A percentile compares a stretch with the other conserved stretches of the same genome.
These are phyloP conservation scores for Aspergillus ochraceus DNA, from an alignment of 2,329 filamentous ascomycete genomes.

Conservation along the genomic window DNA sequence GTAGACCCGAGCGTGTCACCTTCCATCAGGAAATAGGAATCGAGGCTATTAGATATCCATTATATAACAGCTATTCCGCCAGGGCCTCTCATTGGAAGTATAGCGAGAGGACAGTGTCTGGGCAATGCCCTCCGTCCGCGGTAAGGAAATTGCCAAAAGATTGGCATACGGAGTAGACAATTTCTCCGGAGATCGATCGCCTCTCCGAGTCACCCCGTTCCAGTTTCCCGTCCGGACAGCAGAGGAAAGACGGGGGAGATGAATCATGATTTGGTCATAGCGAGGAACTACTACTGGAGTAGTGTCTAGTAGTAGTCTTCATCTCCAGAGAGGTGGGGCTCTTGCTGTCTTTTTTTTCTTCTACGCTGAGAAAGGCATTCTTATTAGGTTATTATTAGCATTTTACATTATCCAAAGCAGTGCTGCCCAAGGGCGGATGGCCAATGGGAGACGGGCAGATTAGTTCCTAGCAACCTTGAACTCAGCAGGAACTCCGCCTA, in stretches of 20 bases:
- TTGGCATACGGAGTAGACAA: neutral
- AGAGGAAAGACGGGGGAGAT: neutral
- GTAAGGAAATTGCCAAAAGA: neutral
- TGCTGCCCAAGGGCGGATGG: constrained; percentile 8
- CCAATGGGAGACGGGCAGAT: neutral
- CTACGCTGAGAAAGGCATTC: neutral
- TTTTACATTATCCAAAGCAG: constrained; percentile 6
- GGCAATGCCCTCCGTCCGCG: neutral
- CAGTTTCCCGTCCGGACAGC: neutral
- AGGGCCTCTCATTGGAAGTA: neutral
- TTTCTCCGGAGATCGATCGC: neutral
- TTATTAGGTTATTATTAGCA: constrained; percentile 1
- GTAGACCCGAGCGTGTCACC: too few species aligned
- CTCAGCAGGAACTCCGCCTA: neutral
- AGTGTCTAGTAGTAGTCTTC: neutral
- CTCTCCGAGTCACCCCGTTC: neutral
- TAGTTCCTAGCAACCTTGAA: neutral
- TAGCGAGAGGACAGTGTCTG: neutral
- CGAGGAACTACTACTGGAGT: neutral
- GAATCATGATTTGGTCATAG: constrained; percentile 7
- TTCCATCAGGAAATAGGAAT: neutral
- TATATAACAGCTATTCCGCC: neutral
- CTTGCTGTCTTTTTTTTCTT: neutral
- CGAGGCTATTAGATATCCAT: neutral
- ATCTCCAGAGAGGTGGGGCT: constrained; percentile 3